Base-by-base conservation (phyloP, 129 eudicot species). In the Heracleum sosnowskyi region DNA sequence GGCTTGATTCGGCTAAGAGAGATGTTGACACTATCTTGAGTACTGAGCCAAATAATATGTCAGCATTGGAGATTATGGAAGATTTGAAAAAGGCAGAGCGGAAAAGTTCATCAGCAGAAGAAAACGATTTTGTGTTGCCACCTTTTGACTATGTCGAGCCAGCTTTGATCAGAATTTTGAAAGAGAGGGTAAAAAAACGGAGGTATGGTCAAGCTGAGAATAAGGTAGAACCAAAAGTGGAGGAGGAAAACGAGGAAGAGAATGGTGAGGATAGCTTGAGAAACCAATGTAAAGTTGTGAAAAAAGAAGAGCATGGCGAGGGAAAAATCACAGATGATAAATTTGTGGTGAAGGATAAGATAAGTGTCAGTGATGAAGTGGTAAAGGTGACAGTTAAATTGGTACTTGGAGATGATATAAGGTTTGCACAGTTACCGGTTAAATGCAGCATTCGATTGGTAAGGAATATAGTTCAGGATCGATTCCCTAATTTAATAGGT, bases 351-450 rank as follows among this genome's bases (percentile, higher is more conserved):
- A 89, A 89, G 64, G 96, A 94, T 87, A 86, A 80, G 82, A 79
- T 76, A 44, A 85, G 83, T 39, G 40, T 66, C 39, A 82, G 88
- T 78, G 96, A 91, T 47, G 86, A 88, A 79, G 73, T 74, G 35
- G 87, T 84, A 16, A 86, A 77, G 35, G 91, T 47, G 76, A 84
- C 88, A 3, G 97, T 91, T 78, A 94, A 94, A 80, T 73, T 94
- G 87, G 88, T 91, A 55, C 85, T 85, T 73, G 98, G 88, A 49
- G 97, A 94, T 70, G 98, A 94, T 85, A 91, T 94, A 84, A 89
- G 98, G 81, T 86, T 81, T 86, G 98, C 97, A 4, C 91, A 91
- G 68, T 45, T 94, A 66, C 97, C 98, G 0, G 78, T 82, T 40
- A 85, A 88, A 62, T 91, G 96, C 76, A 82, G 84, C 74, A 79